Evolutionary conservation across 305 asterid species (phyloP), one percentile per base, ranked within the genome.

Genomic region (Stenogyne calaminthoides): DNA sequence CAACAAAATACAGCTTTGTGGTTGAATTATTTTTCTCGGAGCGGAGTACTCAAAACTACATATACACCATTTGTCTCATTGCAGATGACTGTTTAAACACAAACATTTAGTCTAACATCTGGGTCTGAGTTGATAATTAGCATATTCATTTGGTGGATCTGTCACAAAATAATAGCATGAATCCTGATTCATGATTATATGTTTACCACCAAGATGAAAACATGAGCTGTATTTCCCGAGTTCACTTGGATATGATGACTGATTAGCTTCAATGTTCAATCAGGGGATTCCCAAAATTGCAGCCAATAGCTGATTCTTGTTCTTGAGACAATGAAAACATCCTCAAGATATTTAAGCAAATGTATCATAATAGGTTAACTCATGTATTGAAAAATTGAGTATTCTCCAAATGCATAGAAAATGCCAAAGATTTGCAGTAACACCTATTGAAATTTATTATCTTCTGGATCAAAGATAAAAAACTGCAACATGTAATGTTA

Each of bases 201-300:
- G 67, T 61, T 36, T 32, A 71, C 52, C 69, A 11, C 40, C 16
- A 14, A 15, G 40, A 5, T 14, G 10, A 58, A 40, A 39, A 42
- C 14, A 69, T 54, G 64, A 69, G 54, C 64, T 34, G 22, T 27
- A 7, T n/a, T 39, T 25, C 29, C 9, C 25, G 44, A 40, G 39
- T 57, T 37, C n/a, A 67, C 60, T 32, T 14, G 72, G 47, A 67
- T 27, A 67, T 25, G 29, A 39, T 39, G 25, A 39, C 44, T 40
- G n/a, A 39, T 56, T 14, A 49, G 22, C 29, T 57, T 39, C 62
- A 69, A 52, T 34, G 54, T 16, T 52, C 60, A 39, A 63, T 63
- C 32, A 18, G 51, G 67, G 19, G 58, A 15, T 25, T 47, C 22
- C 20, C 3, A 25, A 47, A 2, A n/a, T 46, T 44, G 44, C 19